Percentiles rank a stretch among this genome's conserved stretches.
phyloP scores from a whole-genome alignment of 2,329 filamentous ascomycete genomes.

The Hirsutella rhossiliensis region DNA sequence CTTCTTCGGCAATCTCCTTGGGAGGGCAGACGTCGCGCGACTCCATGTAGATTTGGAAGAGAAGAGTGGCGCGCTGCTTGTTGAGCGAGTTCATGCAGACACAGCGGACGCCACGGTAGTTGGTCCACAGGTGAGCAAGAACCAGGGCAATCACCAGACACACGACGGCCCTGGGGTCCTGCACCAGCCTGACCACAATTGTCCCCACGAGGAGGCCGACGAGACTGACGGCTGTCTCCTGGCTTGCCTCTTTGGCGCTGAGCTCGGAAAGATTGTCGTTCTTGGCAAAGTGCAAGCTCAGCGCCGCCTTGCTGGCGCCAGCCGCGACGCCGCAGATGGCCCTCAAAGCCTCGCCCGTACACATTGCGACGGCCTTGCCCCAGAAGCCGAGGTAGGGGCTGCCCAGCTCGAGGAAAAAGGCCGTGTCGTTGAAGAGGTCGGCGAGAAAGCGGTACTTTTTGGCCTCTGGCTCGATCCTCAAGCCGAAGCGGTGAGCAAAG shows the following conservation, averaged over 20 bases:
- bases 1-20: conserved; percentile 48
- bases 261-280: conserved; percentile 83
- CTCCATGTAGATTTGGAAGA: conserved; percentile 49
- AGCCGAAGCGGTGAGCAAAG: conserved; percentile 73
- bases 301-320: conserved; percentile 76
- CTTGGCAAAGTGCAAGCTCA: conserved; percentile 84
- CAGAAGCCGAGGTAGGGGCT: conserved; percentile 56
- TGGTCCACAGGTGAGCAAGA: conserved; percentile 66
- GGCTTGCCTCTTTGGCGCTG: conserved; percentile 89
- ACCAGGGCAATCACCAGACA: conserved; percentile 59
- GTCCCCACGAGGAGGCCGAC: conserved; percentile 79
- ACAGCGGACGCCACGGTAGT: conserved; percentile 73
- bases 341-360: conserved; percentile 37
- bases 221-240: conserved; percentile 86
- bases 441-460: conserved; percentile 82
- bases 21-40: conserved; percentile 47
- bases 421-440: conserved; percentile 78
- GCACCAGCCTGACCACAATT: conserved; percentile 64
- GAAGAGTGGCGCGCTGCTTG: conserved; percentile 70
- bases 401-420: conserved; percentile 75
- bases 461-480: conserved; percentile 77
- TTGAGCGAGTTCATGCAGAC: conserved; percentile 81
- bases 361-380: conserved; percentile 37
- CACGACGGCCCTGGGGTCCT: conserved; percentile 62
- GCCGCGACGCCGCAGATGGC: conserved; percentile 80